A percentile compares a stretch with the other conserved stretches of the same genome.
Evolutionary conservation across 2,329 filamentous ascomycete species (phyloP).

Genomic region (Periglandula ipomoeae): DNA sequence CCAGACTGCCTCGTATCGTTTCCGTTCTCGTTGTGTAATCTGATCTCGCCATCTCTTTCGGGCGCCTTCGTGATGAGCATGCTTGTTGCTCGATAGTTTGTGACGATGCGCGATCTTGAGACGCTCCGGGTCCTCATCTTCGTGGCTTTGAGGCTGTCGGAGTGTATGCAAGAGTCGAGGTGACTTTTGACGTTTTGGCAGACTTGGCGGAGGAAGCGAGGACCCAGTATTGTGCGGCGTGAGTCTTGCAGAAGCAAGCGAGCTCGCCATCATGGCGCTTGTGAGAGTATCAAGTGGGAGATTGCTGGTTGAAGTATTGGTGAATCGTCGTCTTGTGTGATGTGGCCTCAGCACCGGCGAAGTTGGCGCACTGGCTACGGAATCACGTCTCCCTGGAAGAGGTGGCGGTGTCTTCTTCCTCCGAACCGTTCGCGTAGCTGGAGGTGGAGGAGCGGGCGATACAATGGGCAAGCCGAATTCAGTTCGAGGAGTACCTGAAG

Average conservation of each 20-base stretch:
- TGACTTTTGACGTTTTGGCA: conserved; percentile 34
- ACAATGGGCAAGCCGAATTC: conserved; percentile 9
- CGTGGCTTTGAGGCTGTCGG: conserved; percentile 42
- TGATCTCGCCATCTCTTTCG: conserved; percentile 69
- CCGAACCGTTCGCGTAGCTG: conserved; percentile 2
- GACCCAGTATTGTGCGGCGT: conserved; percentile 31
- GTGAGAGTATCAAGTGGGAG: conserved; percentile 58
- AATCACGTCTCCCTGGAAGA: conserved; percentile 9
- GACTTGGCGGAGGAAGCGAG: conserved; percentile 23
- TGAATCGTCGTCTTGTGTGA: conserved; percentile 18
- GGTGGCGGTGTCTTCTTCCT: conserved; percentile 7
- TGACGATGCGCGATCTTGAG: conserved; percentile 37
- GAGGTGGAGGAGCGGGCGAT: background rate
- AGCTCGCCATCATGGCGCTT: conserved; percentile 66
- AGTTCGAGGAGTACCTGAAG: conserved; percentile 1
- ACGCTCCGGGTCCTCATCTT: conserved; percentile 46
- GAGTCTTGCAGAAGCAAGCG: conserved; percentile 55
- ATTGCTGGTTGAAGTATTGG: conserved; percentile 22
- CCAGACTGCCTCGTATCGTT: conserved; percentile 77
- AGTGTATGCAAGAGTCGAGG: conserved; percentile 57
- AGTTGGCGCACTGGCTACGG: conserved; percentile 20
- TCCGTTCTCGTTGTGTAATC: conserved; percentile 63
- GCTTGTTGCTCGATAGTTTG: conserved; percentile 47
- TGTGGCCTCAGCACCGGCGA: conserved; percentile 25
- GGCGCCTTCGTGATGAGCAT: conserved; percentile 68